phyloP scores from a whole-genome alignment of 2,329 filamentous ascomycete genomes.

The Epichloe gansuensis region DNA sequence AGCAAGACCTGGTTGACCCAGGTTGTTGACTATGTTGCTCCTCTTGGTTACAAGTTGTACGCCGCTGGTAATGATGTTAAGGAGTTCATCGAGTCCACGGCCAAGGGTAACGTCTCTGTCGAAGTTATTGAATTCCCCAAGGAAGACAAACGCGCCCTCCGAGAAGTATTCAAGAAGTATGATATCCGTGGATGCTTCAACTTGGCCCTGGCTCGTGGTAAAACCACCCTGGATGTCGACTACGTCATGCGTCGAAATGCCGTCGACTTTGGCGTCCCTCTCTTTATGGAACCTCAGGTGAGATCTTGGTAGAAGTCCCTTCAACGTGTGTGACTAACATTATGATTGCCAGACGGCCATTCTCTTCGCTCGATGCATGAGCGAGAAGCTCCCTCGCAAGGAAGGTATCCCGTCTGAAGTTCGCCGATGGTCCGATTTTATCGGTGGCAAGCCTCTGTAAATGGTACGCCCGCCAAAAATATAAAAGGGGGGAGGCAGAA shows the following conservation, averaged over 20 bases:
- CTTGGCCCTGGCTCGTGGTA: conserved; percentile 70
- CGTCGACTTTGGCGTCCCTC: conserved; percentile 91
- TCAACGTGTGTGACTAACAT: not conserved
- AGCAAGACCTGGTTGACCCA: conserved; percentile 57
- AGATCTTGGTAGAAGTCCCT: conserved; percentile 17
- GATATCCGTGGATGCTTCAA: conserved; percentile 95
- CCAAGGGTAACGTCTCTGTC: conserved; percentile 56
- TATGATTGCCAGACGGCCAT: conserved; percentile 61
- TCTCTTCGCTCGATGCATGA: conserved; percentile 95
- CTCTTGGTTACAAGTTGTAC: conserved; percentile 89
- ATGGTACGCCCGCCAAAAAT: not conserved
- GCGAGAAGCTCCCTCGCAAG: conserved; percentile 77
- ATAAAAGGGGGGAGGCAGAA: not conserved
- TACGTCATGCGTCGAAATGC: conserved; percentile 98
- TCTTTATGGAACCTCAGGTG: conserved; percentile 98
- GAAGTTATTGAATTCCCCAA: conserved; percentile 95
- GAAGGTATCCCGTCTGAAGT: conserved; percentile 88
- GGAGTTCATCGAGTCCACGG: conserved; percentile 60
- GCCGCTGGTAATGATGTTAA: conserved; percentile 75
- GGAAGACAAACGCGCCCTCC: conserved; percentile 85
- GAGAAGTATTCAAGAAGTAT: conserved; percentile 94
- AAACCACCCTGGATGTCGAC: conserved; percentile 79
- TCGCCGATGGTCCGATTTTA: conserved; percentile 88
- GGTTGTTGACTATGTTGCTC: conserved; percentile 76
- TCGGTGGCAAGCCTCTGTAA: conserved; percentile 68